Base-by-base conservation (phyloP, 179 eudicot species). In the Pouteria campechiana region DNA sequence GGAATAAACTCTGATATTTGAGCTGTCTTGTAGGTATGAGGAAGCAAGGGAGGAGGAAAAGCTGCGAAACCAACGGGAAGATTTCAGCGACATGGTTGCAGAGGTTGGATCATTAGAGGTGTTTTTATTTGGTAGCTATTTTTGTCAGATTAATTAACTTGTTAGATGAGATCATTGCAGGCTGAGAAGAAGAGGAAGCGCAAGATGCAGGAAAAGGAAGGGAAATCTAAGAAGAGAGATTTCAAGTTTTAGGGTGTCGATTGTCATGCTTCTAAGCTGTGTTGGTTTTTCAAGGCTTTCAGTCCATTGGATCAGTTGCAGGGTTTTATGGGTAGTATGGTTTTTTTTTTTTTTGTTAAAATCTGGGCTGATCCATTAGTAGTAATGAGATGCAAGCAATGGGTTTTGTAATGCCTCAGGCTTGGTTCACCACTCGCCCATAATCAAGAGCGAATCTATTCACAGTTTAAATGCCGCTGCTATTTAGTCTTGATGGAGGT, bases 31-130 rank as follows among this genome's bases (percentile, higher is more conserved):
- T 57, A 84, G 95, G 58, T 84, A 85, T n/a, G 95, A 81, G 64
- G 93, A 86, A 63, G 95, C 95, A 15, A 72, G 95, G 58, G 95
- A 86, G 59, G 95, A 78, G 68, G 93, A 82, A 67, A 86, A 81
- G 50, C 43, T 66, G 36, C 83, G 80, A 14, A 86, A 64, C 65
- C 88, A 82, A 66, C 65, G 72, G 21, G 95, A 86, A 58, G 93
- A 78, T 57, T 85, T 85, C 78, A 85, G 93, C 25, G 88, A 82
- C 64, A 82, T 86, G 93, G 95, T 86, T 49, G 85, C 89, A 8
- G 85, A 82, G 88, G 95, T 85, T 2, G 67, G 53, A 0, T 48
- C 18, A 13, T 36, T 1, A 15, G 24, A 14, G 15, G 5, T 17
- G 6, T 6, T n/a, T 13, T 25, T 17, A 4, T 28, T 20, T 16